These are phyloP conservation scores for Candida quercuum DNA, from an alignment of 805 yeast species.

Conservation along the genomic window DNA sequence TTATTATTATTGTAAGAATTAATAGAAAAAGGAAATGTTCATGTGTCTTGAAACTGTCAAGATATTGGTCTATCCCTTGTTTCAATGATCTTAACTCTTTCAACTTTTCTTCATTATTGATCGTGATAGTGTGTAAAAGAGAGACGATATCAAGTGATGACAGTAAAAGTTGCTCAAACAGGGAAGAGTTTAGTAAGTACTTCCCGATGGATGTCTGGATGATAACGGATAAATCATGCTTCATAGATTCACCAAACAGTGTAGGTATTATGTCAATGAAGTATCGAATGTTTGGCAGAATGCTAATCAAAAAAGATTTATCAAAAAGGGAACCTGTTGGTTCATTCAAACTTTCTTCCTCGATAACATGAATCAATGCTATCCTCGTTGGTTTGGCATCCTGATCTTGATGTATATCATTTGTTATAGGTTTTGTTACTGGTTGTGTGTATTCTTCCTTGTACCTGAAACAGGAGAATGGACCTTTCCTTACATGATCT, in stretches of 20 bases:
- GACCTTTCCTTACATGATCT: constrained; percentile 29
- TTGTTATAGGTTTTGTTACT: too few species aligned
- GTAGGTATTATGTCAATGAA: neutral
- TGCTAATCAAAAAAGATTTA: neutral
- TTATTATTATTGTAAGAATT: constrained; percentile 12
- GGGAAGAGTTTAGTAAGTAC: neutral
- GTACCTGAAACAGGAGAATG: neutral
- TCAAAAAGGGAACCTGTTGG: neutral
- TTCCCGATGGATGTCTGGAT: neutral
- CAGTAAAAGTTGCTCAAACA: neutral
- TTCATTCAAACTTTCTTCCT: too few species aligned
- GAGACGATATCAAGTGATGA: neutral
- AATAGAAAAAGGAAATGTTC: neutral
- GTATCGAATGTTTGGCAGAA: neutral
- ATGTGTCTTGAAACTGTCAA: too few species aligned
- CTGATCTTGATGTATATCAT: neutral
- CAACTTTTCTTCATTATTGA: neutral
- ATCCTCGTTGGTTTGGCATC: too few species aligned
- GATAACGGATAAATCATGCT: neutral
- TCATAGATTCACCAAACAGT: neutral
- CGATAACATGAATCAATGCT: too few species aligned
- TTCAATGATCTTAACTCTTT: neutral
- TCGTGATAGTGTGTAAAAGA: neutral
- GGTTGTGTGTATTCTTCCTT: too few species aligned
- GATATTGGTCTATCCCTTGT: neutral